A percentile compares a stretch with the other conserved stretches of the same genome.
These are phyloP conservation scores for Elsinoe fawcettii DNA, from an alignment of 2,329 filamentous ascomycete genomes.

Conservation along the genomic window DNA sequence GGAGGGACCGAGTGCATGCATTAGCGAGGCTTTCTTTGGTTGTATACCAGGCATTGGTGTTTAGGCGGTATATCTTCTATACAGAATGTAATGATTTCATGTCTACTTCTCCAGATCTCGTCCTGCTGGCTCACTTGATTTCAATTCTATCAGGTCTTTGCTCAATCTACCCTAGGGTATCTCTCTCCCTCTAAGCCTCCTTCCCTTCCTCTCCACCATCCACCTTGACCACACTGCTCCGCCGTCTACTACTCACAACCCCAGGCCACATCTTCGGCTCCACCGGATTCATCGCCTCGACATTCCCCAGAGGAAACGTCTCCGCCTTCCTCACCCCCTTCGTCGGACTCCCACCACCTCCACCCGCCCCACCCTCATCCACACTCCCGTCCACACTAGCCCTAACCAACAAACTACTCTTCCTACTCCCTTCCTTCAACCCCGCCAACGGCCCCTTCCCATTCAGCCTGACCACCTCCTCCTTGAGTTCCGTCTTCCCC, in stretches of 20 bases:
- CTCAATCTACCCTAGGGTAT: neutral
- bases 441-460: conserved; percentile 4
- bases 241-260: conserved; percentile 46
- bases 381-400: conserved; percentile 23
- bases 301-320: conserved; percentile 33
- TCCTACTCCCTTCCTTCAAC: conserved; percentile 8
- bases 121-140: neutral
- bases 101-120: neutral
- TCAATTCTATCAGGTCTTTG: neutral
- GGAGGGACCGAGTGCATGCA: neutral
- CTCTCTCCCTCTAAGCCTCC: neutral
- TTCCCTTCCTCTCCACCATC: neutral
- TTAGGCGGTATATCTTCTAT: neutral
- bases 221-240: conserved; percentile 24
- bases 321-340: neutral
- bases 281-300: conserved; percentile 13
- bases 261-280: conserved; percentile 68
- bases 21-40: neutral
- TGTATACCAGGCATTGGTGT: neutral
- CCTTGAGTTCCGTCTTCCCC: conserved; percentile 16
- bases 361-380: neutral
- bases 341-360: no score
- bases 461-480: neutral
- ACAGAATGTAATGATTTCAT: neutral
- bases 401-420: conserved; percentile 12